Percentiles rank a stretch among this genome's conserved stretches.
Evolutionary conservation across 2,329 filamentous ascomycete species (phyloP).

Genomic region (Mariannaea sp.): DNA sequence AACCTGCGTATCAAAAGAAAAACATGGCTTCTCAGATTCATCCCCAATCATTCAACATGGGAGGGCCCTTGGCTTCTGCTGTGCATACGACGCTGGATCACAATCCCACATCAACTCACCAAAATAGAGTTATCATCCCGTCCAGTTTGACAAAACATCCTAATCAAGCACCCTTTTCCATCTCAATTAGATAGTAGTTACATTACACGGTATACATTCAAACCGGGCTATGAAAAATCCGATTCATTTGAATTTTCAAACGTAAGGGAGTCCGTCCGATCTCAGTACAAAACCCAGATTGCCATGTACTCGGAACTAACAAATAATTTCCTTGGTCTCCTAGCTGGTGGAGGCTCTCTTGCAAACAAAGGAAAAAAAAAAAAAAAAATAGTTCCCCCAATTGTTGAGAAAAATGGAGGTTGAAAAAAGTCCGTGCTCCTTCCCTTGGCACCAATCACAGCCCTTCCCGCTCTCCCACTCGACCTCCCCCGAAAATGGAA

Average conservation of each 20-base stretch:
- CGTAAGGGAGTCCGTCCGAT: no score
- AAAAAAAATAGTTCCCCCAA: conserved; percentile 31
- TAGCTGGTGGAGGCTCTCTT: background rate
- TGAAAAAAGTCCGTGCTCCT: conserved; percentile 5
- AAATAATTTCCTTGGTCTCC: background rate
- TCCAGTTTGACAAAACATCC: no score
- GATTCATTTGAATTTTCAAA: no score
- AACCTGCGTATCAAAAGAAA: background rate
- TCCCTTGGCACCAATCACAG: conserved; percentile 27
- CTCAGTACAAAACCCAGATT: no score
- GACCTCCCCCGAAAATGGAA: conserved; percentile 6
- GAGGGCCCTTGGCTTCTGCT: background rate
- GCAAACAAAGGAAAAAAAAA: conserved; percentile 2
- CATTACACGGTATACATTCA: no score
- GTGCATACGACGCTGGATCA: background rate
- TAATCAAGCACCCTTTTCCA: no score
- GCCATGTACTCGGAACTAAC: no score
- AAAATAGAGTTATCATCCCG: background rate
- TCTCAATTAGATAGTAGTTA: no score
- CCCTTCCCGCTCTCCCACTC: conserved; percentile 12
- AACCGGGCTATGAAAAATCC: no score
- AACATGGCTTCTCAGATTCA: no score
- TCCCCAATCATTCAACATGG: conserved; percentile 20
- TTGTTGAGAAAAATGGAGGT: conserved; percentile 39
- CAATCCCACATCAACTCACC: background rate